These are phyloP conservation scores for Fimicolochytrium jonesii DNA, from an alignment of 192 early-diverging fungal species.

Conservation along the genomic window DNA sequence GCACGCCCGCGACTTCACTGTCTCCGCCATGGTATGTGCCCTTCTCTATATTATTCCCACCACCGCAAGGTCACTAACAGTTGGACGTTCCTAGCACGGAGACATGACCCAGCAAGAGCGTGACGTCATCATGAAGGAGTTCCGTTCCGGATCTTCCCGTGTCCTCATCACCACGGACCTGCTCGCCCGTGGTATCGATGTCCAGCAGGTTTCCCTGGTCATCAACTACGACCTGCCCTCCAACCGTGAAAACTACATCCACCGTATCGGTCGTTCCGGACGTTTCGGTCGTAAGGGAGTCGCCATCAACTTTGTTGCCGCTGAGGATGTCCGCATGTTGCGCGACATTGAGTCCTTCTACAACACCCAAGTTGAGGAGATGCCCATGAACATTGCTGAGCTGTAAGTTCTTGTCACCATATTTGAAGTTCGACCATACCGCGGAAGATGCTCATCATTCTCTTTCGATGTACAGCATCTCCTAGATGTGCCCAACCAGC, in stretches of 20 bases:
- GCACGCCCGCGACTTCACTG: slow-evolving; percentile 84
- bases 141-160: slow-evolving; percentile 94
- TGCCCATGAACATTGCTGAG: slow-evolving; percentile 97
- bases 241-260: slow-evolving; percentile 99
- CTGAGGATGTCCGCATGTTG: slow-evolving; percentile 88
- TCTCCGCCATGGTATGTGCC: slow-evolving; percentile 74
- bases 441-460: no score
- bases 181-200: slow-evolving; percentile 98
- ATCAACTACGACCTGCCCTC: slow-evolving; percentile 98
- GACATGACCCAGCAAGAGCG: slow-evolving; percentile 97
- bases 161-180: slow-evolving; percentile 98
- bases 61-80: slow-evolving; percentile 5
- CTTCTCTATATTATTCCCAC: no score
- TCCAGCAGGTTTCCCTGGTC: slow-evolving; percentile 99
- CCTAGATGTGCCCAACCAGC: no score
- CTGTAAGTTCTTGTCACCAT: slow-evolving; percentile 47
- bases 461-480: no score
- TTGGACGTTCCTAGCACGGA: slow-evolving; percentile 63
- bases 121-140: slow-evolving; percentile 98
- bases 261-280: slow-evolving; percentile 98
- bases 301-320: slow-evolving; percentile 98
- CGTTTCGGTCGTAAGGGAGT: slow-evolving; percentile 99
- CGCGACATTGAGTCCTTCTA: slow-evolving; percentile 92
- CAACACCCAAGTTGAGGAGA: slow-evolving; percentile 98
- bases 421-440: no score